Percentiles rank a stretch among this genome's conserved stretches.
Evolutionary conservation across 2,329 filamentous ascomycete species (phyloP).

Genomic region (Hypocrella siamensis): DNA sequence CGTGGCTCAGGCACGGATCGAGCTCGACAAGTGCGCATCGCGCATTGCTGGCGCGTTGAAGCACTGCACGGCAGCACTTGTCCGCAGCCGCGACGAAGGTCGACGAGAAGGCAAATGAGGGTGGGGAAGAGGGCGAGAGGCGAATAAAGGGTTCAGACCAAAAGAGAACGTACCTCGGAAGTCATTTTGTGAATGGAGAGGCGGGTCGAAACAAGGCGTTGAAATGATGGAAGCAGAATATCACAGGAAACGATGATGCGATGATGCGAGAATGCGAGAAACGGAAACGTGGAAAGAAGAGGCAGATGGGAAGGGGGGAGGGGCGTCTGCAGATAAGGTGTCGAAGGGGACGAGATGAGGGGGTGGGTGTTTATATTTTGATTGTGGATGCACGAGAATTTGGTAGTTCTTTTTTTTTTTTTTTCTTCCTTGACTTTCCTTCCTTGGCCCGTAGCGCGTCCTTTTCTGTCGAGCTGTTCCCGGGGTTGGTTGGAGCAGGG

Average conservation of each 20-base stretch:
- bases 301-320: slow-evolving; percentile 6
- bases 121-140: slow-evolving; percentile 1
- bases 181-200: slow-evolving; percentile 17
- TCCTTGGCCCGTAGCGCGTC: no score
- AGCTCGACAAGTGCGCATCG: no score
- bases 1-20: no score
- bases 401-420: no score
- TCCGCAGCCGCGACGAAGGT: slow-evolving; percentile 1
- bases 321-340: slow-evolving; percentile 8
- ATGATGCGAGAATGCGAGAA: no score
- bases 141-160: slow-evolving; percentile 3
- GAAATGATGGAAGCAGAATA: no score
- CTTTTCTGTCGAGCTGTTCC: no score
- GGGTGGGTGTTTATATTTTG: slow-evolving; percentile 16
- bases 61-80: slow-evolving; percentile 2
- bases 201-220: no score
- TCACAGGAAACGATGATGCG: slow-evolving; percentile 8
- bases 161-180: slow-evolving; percentile 16
- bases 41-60: no score
- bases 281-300: slow-evolving; percentile 6
- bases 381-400: slow-evolving; percentile 11
- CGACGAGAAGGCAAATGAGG: no score
- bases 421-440: no score
- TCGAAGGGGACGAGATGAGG: slow-evolving; percentile 11
- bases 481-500: no score